Base-by-base conservation (phyloP, 768 basidiomycete genomes). In the Tubosaeta sp. region DNA sequence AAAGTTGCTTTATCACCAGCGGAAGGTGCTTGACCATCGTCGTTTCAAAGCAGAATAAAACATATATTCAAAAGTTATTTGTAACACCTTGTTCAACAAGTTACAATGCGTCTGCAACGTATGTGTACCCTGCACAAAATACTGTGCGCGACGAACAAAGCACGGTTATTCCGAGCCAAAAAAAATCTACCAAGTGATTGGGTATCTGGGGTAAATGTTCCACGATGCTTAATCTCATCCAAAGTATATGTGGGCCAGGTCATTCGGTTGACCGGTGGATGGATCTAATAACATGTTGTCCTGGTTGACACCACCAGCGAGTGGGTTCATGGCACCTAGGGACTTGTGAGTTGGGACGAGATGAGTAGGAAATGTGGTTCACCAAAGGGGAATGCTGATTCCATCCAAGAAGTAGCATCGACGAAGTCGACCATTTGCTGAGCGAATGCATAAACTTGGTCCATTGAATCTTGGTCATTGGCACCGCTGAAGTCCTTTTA, bases 1-100 rank as follows among this genome's bases (percentile, higher is more conserved):
- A 67, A 46, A 87, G 75, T 18, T 85, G 84, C 73, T 90, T 94
- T 59, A 94, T 70, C 10, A 76, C 61, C 2, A 82, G 74, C 1
- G 89, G 80, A 21, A 94, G 72, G 34, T 75, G 73, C 51, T 65
- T 72, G 56, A 77, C 71, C 60, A 68, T 69, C 25, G 11, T 29
- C 19, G 13, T 21, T 19, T 22, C 21, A 19, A 39, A 38, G 11
- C 35, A 38, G 19, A 21, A 14, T 3, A 13, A 39, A 36, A 34
- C 13, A 14, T 6, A n/a, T 34, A 34, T 34, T 34, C 34, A n/a
- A 19, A 19, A 18, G n/a, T 19, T 36, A 18, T 36, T 18, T 19
- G n/a, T 36, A 43, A 43, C 42, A 47, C 35, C 55, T 56, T 59
- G 65, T 32, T 59, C 62, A 60, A 67, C 66, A 66, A 58, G 57